These are phyloP conservation scores for Solanum rostratum DNA, from an alignment of 257 asterid genomes.

Conservation along the genomic window DNA sequence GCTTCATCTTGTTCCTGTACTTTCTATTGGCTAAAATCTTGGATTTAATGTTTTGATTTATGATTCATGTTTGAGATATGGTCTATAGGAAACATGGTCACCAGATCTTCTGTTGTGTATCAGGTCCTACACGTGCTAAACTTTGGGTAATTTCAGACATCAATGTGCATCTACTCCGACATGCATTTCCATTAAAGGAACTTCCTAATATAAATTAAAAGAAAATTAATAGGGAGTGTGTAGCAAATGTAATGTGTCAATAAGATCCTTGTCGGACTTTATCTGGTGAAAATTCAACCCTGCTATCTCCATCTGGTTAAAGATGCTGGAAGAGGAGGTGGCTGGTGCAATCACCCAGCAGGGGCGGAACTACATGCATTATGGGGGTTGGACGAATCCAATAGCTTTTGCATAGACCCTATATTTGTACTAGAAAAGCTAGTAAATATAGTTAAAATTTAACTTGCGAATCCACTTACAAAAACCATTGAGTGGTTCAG, in stretches of 20 bases:
- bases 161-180: not conserved
- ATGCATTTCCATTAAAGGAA: not conserved
- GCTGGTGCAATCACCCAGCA: not conserved
- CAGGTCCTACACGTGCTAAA: not conserved
- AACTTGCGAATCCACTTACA: too few relatives aligned
- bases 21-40: not conserved
- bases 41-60: not conserved
- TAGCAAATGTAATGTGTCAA: not conserved
- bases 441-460: too few relatives aligned
- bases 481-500: too few relatives aligned
- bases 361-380: too few relatives aligned
- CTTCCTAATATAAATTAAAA: not conserved
- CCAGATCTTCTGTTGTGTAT: not conserved
- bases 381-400: too few relatives aligned
- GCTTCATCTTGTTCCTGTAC: not conserved
- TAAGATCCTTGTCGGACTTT: not conserved
- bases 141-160: not conserved
- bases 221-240: not conserved
- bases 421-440: too few relatives aligned
- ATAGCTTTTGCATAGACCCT: too few relatives aligned
- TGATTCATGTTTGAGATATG: not conserved
- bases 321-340: not conserved
- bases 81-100: not conserved
- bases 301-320: not conserved
- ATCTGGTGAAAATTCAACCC: not conserved